A percentile compares a stretch with the other conserved stretches of the same genome.
These are phyloP conservation scores for Yueomyces sp. DNA, from an alignment of 1,139 yeast genomes.

Conservation along the genomic window DNA sequence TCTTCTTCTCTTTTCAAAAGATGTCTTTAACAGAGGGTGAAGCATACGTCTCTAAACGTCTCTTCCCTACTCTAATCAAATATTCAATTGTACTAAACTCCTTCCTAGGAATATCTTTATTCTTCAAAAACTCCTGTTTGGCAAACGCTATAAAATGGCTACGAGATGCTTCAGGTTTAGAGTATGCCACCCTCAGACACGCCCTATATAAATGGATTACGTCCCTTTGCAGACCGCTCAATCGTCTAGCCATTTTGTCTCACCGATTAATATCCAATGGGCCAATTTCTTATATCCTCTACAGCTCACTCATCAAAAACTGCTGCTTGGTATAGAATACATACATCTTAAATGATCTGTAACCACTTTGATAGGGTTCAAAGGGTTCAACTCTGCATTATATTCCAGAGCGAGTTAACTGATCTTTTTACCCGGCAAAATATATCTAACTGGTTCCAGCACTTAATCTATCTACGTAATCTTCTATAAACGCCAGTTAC, in stretches of 20 bases:
- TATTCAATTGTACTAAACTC: conserved; percentile 85
- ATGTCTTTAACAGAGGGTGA: conserved; percentile 52
- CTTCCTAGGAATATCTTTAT: conserved; percentile 49
- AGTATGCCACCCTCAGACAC: conserved; percentile 41
- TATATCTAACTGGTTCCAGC: too few species aligned
- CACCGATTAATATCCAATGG: neutral
- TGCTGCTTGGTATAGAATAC: too few species aligned
- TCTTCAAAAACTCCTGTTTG: conserved; percentile 50
- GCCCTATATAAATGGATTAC: conserved; percentile 50
- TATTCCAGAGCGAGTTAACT: too few species aligned
- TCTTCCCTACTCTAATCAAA: conserved; percentile 62
- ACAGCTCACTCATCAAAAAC: too few species aligned
- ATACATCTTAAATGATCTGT: too few species aligned
- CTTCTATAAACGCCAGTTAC: too few species aligned
- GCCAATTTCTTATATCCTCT: neutral
- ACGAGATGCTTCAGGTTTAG: conserved; percentile 38
- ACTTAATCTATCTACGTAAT: too few species aligned
- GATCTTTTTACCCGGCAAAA: too few species aligned
- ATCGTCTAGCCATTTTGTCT: conserved; percentile 16
- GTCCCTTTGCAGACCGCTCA: conserved; percentile 52
- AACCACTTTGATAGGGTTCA: too few species aligned
- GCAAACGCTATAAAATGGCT: conserved; percentile 26
- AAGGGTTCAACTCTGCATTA: too few species aligned
- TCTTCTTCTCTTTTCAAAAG: neutral
- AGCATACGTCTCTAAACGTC: conserved; percentile 62